Base-by-base conservation (phyloP, 2,329 filamentous ascomycete species). In the Venturia carpophila region DNA sequence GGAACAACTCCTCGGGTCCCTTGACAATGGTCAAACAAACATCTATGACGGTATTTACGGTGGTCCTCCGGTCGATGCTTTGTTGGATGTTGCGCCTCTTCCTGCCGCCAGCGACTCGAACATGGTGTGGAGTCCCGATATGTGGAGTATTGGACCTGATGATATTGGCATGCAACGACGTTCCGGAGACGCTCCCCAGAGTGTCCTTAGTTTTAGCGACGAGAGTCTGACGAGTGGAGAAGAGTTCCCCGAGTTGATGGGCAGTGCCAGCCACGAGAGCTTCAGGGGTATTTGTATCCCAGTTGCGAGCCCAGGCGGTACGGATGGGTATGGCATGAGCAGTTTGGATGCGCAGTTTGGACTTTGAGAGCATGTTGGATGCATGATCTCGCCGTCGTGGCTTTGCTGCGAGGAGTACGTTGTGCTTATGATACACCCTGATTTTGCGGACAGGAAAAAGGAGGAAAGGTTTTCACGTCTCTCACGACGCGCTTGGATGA, bases 1-100 rank as follows among this genome's bases (percentile, higher is more conserved):
- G 92, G 91, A 96, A 74, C 85, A 87, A 1, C 81, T 96, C 0
- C 81, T 96, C 1, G 87, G 88, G 4, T 88, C 87, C 27, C 86
- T 96, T 73, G 91, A 96, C 70, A 87, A 87, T 43, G 65, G 65
- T 6, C 83, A 88, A 68, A 85, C 87, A 64, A 95, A 93, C 71
- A 88, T 95, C n/a, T 94, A 91, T 74, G 88, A 91, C 71, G 87
- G 87, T 49, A 91, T 91, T 65, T 92, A 92, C 69, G 89, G 89
- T 45, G 88, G 88, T 0, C 81, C 83, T 11, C 80, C 79, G 9
- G 75, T 62, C 19, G 55, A 60, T 24, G 64, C 64, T 2, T 56
- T 64, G 6, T n/a, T 52, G 7, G 65, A 61, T 52, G 65, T 34
- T 10, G 11, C 34, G 2, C 27, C 49, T 13, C 34, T 49, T 66